Evolutionary conservation across 345 rosid genomes (phyloP).

Genomic region (Carallia brachiata): DNA sequence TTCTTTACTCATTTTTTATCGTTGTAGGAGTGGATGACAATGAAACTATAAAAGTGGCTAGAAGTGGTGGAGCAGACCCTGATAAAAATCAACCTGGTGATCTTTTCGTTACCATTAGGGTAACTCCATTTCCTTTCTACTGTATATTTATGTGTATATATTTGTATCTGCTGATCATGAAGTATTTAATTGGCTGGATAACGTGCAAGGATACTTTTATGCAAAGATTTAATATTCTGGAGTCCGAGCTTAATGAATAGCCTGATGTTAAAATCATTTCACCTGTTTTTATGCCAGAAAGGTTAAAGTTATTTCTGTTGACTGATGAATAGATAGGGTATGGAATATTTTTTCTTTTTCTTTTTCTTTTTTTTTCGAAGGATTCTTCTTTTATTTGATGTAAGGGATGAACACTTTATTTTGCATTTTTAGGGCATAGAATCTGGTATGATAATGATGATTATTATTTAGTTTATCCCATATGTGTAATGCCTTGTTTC

Average conservation of each 20-base stretch:
- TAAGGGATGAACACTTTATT: not conserved
- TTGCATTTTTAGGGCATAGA: not conserved
- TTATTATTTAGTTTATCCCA: not conserved
- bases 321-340: not conserved
- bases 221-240: not conserved
- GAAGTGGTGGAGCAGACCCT: conserved; percentile 95
- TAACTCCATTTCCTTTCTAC: conserved; percentile 21
- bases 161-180: not conserved
- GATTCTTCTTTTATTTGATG: not conserved
- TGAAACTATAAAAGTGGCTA: conserved; percentile 68
- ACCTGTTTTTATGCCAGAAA: not conserved
- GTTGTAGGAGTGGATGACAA: conserved; percentile 74
- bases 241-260: too few relatives aligned
- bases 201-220: not conserved
- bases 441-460: not conserved
- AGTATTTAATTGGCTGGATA: not conserved
- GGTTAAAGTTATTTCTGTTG: not conserved
- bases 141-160: not conserved
- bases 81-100: conserved; percentile 95
- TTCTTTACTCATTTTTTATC: not conserved
- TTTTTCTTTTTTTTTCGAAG: not conserved
- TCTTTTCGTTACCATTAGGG: conserved; percentile 81
- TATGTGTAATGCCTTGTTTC: not conserved
- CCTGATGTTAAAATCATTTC: too few relatives aligned
- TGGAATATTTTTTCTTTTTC: not conserved